Percentiles rank a stretch among this genome's conserved stretches.
Evolutionary conservation across 306 rosid species (phyloP).

Genomic region (Albizia julibrissin): DNA sequence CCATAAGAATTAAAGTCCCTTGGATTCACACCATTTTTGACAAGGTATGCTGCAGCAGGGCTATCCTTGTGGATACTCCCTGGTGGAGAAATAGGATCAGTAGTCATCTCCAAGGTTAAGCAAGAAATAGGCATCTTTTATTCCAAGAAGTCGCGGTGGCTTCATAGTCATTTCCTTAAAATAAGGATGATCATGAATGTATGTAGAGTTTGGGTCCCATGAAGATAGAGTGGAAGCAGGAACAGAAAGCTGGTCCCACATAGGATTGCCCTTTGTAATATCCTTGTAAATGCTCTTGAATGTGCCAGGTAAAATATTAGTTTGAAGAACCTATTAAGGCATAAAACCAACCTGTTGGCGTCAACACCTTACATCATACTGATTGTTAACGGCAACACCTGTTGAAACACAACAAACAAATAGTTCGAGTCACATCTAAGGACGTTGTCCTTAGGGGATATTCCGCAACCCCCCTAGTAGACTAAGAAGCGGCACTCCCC

Average conservation of each 20-base stretch:
- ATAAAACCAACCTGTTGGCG: too few species aligned
- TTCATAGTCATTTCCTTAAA: conserved; percentile 85
- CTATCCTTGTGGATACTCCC: conserved; percentile 95
- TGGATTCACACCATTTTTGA: conserved; percentile 77
- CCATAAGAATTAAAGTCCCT: conserved; percentile 96
- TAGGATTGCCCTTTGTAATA: conserved; percentile 82
- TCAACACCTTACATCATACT: too few species aligned
- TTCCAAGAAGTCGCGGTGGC: conserved; percentile 84
- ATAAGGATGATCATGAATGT: conserved; percentile 95
- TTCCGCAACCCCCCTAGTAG: too few species aligned
- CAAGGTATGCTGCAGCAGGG: conserved; percentile 86
- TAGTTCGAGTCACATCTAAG: too few species aligned
- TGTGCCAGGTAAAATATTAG: conserved; percentile 85
- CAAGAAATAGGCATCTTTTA: conserved; percentile 90
- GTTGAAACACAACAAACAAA: too few species aligned
- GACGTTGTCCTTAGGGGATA: too few species aligned
- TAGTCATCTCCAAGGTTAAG: conserved; percentile 91
- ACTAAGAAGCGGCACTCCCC: too few species aligned
- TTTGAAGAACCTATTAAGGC: conserved; percentile 69
- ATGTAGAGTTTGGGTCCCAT: conserved; percentile 88
- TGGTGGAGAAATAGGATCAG: conserved; percentile 97
- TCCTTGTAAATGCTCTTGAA: conserved; percentile 80
- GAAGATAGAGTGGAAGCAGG: conserved; percentile 67
- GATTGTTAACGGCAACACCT: too few species aligned
- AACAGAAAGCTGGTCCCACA: conserved; percentile 78